These are phyloP conservation scores for Durio zibethinus DNA, from an alignment of 345 rosid species.

Conservation along the genomic window DNA sequence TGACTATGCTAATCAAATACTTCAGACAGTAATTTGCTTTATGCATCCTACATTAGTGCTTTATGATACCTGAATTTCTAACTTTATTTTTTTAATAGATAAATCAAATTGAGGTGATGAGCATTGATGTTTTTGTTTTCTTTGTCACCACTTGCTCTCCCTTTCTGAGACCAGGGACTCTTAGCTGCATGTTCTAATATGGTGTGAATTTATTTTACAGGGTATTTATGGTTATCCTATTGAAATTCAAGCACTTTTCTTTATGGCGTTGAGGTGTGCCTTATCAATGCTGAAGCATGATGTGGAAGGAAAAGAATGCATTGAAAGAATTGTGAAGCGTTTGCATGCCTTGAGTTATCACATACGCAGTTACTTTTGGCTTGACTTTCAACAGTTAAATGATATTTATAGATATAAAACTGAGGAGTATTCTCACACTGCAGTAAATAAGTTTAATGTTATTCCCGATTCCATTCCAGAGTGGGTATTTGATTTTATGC, in stretches of 20 bases:
- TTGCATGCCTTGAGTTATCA: slow-evolving; percentile 57
- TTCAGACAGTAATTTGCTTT: neutral
- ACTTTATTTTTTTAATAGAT: neutral
- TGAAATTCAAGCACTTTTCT: slow-evolving; percentile 82
- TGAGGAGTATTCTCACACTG: slow-evolving; percentile 72
- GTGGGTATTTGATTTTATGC: slow-evolving; percentile 69
- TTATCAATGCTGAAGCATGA: slow-evolving; percentile 63
- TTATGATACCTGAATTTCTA: neutral
- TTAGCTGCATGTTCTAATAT: neutral
- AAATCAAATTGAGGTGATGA: neutral
- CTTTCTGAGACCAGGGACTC: neutral
- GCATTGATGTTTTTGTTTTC: neutral
- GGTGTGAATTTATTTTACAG: slow-evolving; percentile 36
- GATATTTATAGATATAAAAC: slow-evolving; percentile 69
- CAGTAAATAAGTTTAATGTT: slow-evolving; percentile 69
- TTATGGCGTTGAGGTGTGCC: slow-evolving; percentile 69
- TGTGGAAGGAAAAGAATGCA: slow-evolving; percentile 57
- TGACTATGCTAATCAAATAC: neutral
- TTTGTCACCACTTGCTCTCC: neutral
- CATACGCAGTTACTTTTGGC: slow-evolving; percentile 66
- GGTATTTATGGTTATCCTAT: slow-evolving; percentile 80
- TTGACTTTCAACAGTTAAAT: slow-evolving; percentile 60
- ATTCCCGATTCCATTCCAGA: slow-evolving; percentile 71
- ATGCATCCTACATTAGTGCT: neutral
- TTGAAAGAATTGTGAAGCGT: slow-evolving; percentile 55